Evolutionary conservation across 2,329 filamentous ascomycete genomes (phyloP).

Genomic region (Aspergillus transmontanensis): DNA sequence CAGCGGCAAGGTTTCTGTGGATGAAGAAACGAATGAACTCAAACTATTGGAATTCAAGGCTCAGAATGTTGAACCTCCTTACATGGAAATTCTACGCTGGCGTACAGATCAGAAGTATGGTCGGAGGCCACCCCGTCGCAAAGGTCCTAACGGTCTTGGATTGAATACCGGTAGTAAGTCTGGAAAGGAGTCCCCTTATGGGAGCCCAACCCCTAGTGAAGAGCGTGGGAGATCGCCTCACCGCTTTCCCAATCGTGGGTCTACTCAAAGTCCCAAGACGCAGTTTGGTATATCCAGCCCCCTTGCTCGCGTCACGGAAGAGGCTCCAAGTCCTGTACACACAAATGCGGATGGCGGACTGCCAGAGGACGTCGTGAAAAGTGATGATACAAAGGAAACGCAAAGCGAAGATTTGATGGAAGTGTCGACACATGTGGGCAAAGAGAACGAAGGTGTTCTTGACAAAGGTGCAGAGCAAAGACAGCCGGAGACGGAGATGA

Average conservation of each 20-base stretch:
- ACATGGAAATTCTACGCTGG: constrained; percentile 94
- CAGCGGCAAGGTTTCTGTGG: constrained; percentile 87
- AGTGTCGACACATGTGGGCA: constrained; percentile 40
- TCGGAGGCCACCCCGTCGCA: constrained; percentile 55
- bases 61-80: constrained; percentile 84
- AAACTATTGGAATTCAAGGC: constrained; percentile 91
- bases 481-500: constrained; percentile 32
- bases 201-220: constrained; percentile 48
- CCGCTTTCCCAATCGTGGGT: constrained; percentile 46
- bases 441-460: constrained; percentile 34
- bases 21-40: constrained; percentile 88
- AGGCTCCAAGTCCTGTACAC: constrained; percentile 41
- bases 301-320: constrained; percentile 51
- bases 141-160: constrained; percentile 51
- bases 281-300: constrained; percentile 48
- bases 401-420: constrained; percentile 44
- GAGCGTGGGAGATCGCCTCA: constrained; percentile 53
- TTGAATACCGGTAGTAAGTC: constrained; percentile 54
- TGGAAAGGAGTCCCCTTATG: constrained; percentile 57
- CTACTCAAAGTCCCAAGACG: constrained; percentile 48
- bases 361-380: constrained; percentile 33
- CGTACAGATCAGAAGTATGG: constrained; percentile 94
- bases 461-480: constrained; percentile 26
- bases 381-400: constrained; percentile 30
- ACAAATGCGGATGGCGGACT: constrained; percentile 36